These are phyloP conservation scores for Pisolithus albus DNA, from an alignment of 768 basidiomycete genomes.

Conservation along the genomic window DNA sequence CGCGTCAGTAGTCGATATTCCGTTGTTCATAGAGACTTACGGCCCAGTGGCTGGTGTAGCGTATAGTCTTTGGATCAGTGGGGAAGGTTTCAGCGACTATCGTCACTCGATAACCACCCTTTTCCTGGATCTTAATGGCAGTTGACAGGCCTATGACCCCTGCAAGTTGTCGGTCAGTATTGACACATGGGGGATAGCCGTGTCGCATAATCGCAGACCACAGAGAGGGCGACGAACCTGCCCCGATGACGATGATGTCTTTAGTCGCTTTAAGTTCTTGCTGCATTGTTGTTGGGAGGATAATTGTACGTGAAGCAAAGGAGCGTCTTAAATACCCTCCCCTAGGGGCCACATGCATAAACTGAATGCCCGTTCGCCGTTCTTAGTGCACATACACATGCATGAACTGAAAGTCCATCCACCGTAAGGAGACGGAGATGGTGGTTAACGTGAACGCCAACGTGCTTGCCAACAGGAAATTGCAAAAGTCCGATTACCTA, in stretches of 20 bases:
- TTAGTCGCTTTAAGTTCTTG: conserved; percentile 4
- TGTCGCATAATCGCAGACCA: not conserved
- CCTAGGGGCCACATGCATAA: too few species aligned
- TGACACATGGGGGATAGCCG: too few species aligned
- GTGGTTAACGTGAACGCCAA: too few species aligned
- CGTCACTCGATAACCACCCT: conserved; percentile 53
- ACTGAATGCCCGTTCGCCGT: too few species aligned
- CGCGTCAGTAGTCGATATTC: not conserved
- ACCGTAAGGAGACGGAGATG: too few species aligned
- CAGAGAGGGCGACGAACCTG: conserved; percentile 24
- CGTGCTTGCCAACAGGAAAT: too few species aligned
- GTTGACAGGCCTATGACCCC: conserved; percentile 77
- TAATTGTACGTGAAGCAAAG: too few species aligned
- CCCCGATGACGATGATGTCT: conserved; percentile 35
- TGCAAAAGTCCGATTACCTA: too few species aligned
- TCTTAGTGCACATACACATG: too few species aligned
- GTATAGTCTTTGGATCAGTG: conserved; percentile 63
- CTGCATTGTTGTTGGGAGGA: not conserved
- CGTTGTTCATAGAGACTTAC: conserved; percentile 35
- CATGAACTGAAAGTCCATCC: too few species aligned
- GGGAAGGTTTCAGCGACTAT: conserved; percentile 69
- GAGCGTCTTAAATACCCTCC: too few species aligned
- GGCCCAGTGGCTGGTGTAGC: conserved; percentile 80
- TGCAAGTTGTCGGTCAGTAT: conserved; percentile 21
- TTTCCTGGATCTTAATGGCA: conserved; percentile 62